Evolutionary conservation across 768 basidiomycete species (phyloP).

Genomic region (Boletellus emodensis): DNA sequence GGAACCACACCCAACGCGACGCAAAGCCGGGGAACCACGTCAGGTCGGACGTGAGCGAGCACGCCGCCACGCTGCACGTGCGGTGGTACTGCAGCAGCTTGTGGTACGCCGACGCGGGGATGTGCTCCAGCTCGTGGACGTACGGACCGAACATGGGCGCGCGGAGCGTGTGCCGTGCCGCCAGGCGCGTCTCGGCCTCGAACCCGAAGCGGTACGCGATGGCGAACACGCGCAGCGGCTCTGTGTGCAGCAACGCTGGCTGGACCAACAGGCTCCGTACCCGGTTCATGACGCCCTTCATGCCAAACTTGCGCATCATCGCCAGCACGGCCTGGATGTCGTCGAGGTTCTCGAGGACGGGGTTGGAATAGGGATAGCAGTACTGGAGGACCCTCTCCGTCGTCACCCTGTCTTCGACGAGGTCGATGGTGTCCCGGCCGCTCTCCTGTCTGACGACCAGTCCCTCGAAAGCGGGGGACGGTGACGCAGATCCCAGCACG

Average conservation of each 20-base stretch:
- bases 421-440: constrained; percentile 25
- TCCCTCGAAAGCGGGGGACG: constrained; percentile 26
- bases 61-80: constrained; percentile 29
- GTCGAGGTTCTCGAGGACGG: constrained; percentile 31
- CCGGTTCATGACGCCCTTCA: constrained; percentile 30
- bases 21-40: constrained; percentile 35
- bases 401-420: constrained; percentile 31
- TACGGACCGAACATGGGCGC: constrained; percentile 34
- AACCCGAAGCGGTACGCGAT: constrained; percentile 37
- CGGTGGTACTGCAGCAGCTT: constrained; percentile 35
- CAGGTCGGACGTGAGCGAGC: constrained; percentile 33
- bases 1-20: constrained; percentile 38
- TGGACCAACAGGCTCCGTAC: constrained; percentile 28
- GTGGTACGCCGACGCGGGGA: constrained; percentile 35
- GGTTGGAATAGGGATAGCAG: constrained; percentile 36
- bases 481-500: constrained; percentile 25
- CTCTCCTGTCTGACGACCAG: constrained; percentile 21
- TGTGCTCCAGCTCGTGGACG: constrained; percentile 35
- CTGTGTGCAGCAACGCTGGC: constrained; percentile 24
- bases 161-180: constrained; percentile 34
- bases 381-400: constrained; percentile 33
- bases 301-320: constrained; percentile 38
- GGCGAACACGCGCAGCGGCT: constrained; percentile 37
- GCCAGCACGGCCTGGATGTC: constrained; percentile 34
- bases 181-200: constrained; percentile 31